Conservation (phyloP, 441 rosid species). For the Mallotus japonicus region DNA sequence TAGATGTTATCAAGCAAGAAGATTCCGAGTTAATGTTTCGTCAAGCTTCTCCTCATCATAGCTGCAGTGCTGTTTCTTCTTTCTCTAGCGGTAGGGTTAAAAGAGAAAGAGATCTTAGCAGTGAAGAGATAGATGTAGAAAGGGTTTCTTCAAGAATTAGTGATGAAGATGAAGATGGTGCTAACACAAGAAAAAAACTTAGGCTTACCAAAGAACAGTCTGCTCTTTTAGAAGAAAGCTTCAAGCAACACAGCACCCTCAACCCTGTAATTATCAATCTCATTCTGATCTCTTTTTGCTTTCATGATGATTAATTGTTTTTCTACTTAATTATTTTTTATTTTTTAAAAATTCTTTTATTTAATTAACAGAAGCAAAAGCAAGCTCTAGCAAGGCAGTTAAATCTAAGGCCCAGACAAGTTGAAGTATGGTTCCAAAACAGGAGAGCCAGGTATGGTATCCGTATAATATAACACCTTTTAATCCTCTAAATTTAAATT, state of each 20-base stretch:
- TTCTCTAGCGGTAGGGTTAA: conserved; percentile 76
- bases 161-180: conserved; percentile 85
- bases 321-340: conserved; percentile 10
- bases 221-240: conserved; percentile 83
- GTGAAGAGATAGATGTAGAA: conserved; percentile 65
- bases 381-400: conserved; percentile 81
- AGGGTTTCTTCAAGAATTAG: conserved; percentile 61
- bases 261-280: conserved; percentile 59
- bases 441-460: conserved; percentile 86
- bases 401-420: conserved; percentile 78
- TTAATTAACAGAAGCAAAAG: conserved; percentile 69
- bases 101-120: conserved; percentile 69
- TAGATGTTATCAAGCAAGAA: conserved; percentile 23
- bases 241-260: conserved; percentile 86
- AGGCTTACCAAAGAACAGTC: conserved; percentile 87
- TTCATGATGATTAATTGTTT: neutral
- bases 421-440: conserved; percentile 99
- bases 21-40: conserved; percentile 31
- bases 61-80: conserved; percentile 74
- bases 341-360: neutral
- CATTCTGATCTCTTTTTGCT: neutral
- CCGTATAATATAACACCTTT: conserved; percentile 24
- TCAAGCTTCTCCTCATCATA: conserved; percentile 43
- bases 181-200: conserved; percentile 73
- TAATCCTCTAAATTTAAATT: conserved; percentile 24